Percentiles rank a stretch among this genome's conserved stretches.
Evolutionary conservation across 352 stramenopile species (phyloP).

Genomic region (Blastocystis sp.): DNA sequence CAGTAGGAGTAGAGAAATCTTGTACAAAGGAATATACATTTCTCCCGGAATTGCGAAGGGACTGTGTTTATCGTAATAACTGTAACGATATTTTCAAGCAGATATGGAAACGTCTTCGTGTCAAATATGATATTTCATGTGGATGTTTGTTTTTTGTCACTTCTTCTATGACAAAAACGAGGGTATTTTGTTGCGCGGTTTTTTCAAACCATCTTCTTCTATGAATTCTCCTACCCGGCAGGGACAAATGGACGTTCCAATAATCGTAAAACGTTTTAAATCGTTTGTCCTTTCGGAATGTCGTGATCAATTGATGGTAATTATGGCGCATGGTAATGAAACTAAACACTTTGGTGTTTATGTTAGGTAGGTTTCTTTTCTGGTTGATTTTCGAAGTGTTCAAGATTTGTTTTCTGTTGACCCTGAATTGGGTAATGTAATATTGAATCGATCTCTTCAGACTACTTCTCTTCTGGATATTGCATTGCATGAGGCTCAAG

Average conservation of each 20-base stretch:
- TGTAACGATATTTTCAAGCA: not conserved
- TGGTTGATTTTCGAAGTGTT: not conserved
- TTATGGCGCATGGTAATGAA: slow-evolving; percentile 22
- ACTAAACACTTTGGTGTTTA: slow-evolving; percentile 60
- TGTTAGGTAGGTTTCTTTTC: not conserved
- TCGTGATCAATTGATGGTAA: slow-evolving; percentile 21
- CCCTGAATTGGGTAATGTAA: slow-evolving; percentile 26
- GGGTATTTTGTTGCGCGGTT: not conserved
- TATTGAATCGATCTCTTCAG: slow-evolving; percentile 48
- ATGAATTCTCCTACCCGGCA: not conserved
- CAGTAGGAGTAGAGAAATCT: not conserved
- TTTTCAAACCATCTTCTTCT: not conserved
- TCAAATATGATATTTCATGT: not conserved
- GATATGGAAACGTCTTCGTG: not conserved
- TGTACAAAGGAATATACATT: not conserved
- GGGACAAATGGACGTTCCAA: slow-evolving; percentile 18
- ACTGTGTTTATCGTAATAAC: not conserved
- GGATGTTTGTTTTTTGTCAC: not conserved
- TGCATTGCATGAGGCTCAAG: slow-evolving; percentile 14
- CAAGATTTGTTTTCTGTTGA: slow-evolving; percentile 35
- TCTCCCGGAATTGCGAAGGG: not conserved
- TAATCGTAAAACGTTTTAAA: slow-evolving; percentile 48
- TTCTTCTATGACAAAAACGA: not conserved
- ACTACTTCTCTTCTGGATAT: slow-evolving; percentile 39
- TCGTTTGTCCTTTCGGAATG: slow-evolving; percentile 38